phyloP scores from a whole-genome alignment of 148 eudicot species.

The Hydrangea macrophylla region DNA sequence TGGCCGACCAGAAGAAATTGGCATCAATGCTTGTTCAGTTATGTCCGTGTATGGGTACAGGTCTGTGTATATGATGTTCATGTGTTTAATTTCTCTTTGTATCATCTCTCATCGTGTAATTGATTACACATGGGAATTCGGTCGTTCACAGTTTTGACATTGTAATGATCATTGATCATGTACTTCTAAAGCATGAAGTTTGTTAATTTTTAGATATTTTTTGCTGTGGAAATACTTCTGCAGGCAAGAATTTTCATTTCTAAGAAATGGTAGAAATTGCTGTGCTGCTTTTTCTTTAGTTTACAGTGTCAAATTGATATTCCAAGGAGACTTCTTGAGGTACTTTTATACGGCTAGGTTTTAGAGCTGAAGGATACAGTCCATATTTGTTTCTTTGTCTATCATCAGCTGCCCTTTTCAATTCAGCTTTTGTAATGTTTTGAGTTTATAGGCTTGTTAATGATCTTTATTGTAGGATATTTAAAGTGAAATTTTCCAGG shows the following conservation, averaged over 20 bases:
- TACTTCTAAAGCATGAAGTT: conserved; percentile 1
- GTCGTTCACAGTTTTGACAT: conserved; percentile 6
- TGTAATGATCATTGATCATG: background rate
- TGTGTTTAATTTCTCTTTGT: background rate
- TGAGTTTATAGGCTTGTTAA: too few relatives aligned
- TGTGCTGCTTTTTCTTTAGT: background rate
- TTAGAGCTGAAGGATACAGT: too few relatives aligned
- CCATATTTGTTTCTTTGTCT: too few relatives aligned
- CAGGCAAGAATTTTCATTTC: background rate
- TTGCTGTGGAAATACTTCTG: background rate
- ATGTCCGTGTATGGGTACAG: background rate
- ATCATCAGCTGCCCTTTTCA: too few relatives aligned
- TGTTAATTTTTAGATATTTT: background rate
- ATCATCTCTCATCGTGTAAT: background rate
- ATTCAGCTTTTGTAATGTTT: too few relatives aligned
- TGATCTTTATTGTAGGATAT: too few relatives aligned
- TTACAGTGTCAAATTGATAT: too few relatives aligned
- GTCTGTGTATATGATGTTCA: conserved; percentile 6
- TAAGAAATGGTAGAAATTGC: background rate
- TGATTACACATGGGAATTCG: background rate
- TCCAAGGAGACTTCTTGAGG: too few relatives aligned
- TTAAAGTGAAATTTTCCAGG: too few relatives aligned
- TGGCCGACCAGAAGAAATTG: too few relatives aligned
- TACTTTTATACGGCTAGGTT: too few relatives aligned
- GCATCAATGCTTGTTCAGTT: too few relatives aligned